Evolutionary conservation across 495 filamentous ascomycete species (phyloP), one percentile per base, ranked within the genome.

Genomic region (Durotheca rogersii): DNA sequence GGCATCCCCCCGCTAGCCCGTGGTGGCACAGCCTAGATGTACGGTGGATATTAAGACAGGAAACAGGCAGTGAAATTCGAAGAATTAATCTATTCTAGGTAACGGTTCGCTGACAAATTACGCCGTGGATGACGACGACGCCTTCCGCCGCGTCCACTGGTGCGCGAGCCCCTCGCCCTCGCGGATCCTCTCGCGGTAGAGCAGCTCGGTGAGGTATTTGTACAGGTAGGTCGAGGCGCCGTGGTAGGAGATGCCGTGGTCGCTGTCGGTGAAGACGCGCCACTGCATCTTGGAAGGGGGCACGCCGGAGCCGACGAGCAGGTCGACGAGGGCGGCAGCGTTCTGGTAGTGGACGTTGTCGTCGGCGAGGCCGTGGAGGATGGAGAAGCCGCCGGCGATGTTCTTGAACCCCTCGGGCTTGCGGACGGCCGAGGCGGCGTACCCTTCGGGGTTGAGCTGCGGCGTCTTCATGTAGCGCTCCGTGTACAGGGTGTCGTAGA

Each of bases 331-430:
- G 12, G 67, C 78, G 0, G 78, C 79, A 3, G 69, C 58, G 44
- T 83, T 74, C 62, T 82, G 78, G 43, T 80, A 82, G 48, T 83
- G 79, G 9, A 82, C 80, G 37, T 83, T 83, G 55, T 82, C 80
- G 42, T 82, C 80, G 1, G 76, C 78, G 0, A 75, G 76, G 5
- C 79, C 80, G 47, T 83, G 80, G 54, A 77, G 71, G 17, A 83
- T 63, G 3, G 78, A 31, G 43, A 81, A 73, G 6, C 72, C 72
- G 1, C 80, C 80, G 0, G 67, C 62, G 42, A 80, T 64, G 18
- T 70, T 72, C 64, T 74, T 72, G 60, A 82, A 83, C 6, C 80
- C 80, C 0, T 64, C 64, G 0, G 65, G 50, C 10, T 71, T 58
- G 12, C 55, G 55, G 11, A 81, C 74, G 10, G 76, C 75, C 0